These are phyloP conservation scores for Daldinia sp. DNA, from an alignment of 2,329 filamentous ascomycete species.

Conservation along the genomic window DNA sequence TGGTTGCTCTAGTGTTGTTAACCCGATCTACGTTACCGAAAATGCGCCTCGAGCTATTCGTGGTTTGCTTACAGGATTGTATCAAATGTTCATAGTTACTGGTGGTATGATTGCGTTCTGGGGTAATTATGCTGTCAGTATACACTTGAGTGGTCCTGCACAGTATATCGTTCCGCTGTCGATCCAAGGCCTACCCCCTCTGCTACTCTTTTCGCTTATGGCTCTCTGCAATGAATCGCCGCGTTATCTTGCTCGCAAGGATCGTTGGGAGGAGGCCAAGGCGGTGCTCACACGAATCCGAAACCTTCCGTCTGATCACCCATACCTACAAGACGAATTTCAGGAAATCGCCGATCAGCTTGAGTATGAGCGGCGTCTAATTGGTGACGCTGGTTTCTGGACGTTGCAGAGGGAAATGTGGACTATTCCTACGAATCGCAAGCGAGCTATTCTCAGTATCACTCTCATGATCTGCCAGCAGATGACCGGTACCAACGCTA, in stretches of 20 bases:
- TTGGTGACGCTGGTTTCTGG: slow-evolving; percentile 64
- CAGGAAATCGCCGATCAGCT: slow-evolving; percentile 71
- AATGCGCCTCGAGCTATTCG: slow-evolving; percentile 60
- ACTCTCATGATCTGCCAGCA: slow-evolving; percentile 75
- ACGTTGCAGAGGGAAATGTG: slow-evolving; percentile 75
- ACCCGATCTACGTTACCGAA: slow-evolving; percentile 60
- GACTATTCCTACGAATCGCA: slow-evolving; percentile 70
- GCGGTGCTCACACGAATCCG: slow-evolving; percentile 67
- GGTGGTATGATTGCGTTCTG: slow-evolving; percentile 59
- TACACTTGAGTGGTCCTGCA: slow-evolving; percentile 51
- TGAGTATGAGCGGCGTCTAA: slow-evolving; percentile 70
- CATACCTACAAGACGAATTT: slow-evolving; percentile 70
- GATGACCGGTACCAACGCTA: slow-evolving; percentile 70
- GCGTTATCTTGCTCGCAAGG: slow-evolving; percentile 72
- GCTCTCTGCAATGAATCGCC: slow-evolving; percentile 73
- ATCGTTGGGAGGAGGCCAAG: slow-evolving; percentile 73
- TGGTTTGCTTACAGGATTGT: slow-evolving; percentile 59
- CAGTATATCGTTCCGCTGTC: slow-evolving; percentile 71
- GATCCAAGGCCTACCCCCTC: slow-evolving; percentile 72
- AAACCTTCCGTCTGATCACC: slow-evolving; percentile 63
- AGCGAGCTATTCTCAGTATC: slow-evolving; percentile 73
- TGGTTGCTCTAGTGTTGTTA: slow-evolving; percentile 58
- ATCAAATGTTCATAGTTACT: slow-evolving; percentile 61
- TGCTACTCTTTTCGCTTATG: slow-evolving; percentile 71
- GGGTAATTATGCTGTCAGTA: slow-evolving; percentile 64